Base-by-base conservation (phyloP, 495 filamentous ascomycete genomes). In the Aspergillus haitiensis region DNA sequence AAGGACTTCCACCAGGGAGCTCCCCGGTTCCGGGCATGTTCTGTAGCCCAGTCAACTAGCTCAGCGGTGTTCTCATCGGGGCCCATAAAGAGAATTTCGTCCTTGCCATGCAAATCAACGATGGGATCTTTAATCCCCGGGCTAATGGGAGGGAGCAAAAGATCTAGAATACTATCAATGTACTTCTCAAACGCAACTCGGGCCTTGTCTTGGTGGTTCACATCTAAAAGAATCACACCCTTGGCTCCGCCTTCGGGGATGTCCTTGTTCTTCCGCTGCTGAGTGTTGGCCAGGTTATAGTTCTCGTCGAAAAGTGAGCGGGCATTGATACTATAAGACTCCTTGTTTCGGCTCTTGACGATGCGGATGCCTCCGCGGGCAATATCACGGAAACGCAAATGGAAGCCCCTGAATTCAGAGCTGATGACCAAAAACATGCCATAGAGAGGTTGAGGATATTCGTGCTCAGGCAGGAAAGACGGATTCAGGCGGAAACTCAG, bases 1-100 rank as follows among this genome's bases (percentile, higher is more conserved):
- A 98, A 98, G 0, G 95, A 98, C 78, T 98, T 98, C 94, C 94
- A 98, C 92, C 93, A 98, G 27, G 91, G 90, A 27, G 95, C 95
- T 54, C 92, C 93, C 62, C 94, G 85, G 63, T 76, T 80, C 37
- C 90, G 84, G 59, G 94, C 95, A 72, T 98, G 94, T 72, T 93
- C 90, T 4, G 94, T 98, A 32, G 94, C 94, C 94, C 94, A 98
- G 74, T 98, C 88, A 37, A 98, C 94, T 49, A 98, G 81, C 66
- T 96, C 92, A 35, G 94, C 94, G 5, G 94, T 98, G 76, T 98
- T 98, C 86, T 98, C 94, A 64, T 98, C 94, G 2, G 94, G 94
- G 21, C 94, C 94, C 92, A 98, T 88, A 78, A 98, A 98, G 7
- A 98, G 79, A 58, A 98, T 98, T 71, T 98, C 94, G 65, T 94